Evolutionary conservation across 2,329 filamentous ascomycete species (phyloP).

Genomic region (Coniella vitis): DNA sequence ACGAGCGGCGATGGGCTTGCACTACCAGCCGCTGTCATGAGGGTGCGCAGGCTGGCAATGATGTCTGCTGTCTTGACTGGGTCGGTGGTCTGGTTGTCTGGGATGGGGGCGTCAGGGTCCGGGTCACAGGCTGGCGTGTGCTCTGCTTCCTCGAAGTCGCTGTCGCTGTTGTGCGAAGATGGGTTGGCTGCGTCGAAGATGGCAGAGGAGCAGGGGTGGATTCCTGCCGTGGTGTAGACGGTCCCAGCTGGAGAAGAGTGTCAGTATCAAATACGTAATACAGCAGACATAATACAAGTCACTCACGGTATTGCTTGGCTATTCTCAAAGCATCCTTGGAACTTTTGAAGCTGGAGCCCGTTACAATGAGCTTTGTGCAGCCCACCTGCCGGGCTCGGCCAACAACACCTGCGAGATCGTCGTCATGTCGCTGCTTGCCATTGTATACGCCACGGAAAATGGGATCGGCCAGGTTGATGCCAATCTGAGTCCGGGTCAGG

Average conservation of each 20-base stretch:
- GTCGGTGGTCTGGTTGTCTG: constrained; percentile 40
- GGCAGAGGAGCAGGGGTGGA: constrained; percentile 84
- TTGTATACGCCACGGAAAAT: constrained; percentile 83
- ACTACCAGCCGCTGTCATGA: constrained; percentile 55
- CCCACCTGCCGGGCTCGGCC: constrained; percentile 69
- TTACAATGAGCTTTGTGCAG: constrained; percentile 86
- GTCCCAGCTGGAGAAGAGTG: constrained; percentile 51
- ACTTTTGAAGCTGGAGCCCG: constrained; percentile 78
- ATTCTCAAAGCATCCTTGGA: constrained; percentile 69
- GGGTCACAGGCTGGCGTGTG: constrained; percentile 49
- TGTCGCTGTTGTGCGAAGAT: constrained; percentile 30
- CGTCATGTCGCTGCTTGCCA: constrained; percentile 65
- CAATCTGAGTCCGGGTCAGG: constrained; percentile 50
- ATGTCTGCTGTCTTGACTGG: constrained; percentile 37
- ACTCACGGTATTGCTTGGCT: constrained; percentile 65
- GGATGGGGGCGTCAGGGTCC: constrained; percentile 39
- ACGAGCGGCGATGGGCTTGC: constrained; percentile 44
- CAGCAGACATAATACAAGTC: not conserved
- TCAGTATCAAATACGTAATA: not conserved
- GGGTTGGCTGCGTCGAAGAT: constrained; percentile 58
- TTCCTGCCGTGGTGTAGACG: constrained; percentile 85
- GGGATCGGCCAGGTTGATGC: constrained; percentile 91
- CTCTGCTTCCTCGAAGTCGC: constrained; percentile 33
- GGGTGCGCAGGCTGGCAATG: constrained; percentile 52
- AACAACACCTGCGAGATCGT: constrained; percentile 72